phyloP scores from a whole-genome alignment of 352 stramenopile species.

The Pythium guiyangense region DNA sequence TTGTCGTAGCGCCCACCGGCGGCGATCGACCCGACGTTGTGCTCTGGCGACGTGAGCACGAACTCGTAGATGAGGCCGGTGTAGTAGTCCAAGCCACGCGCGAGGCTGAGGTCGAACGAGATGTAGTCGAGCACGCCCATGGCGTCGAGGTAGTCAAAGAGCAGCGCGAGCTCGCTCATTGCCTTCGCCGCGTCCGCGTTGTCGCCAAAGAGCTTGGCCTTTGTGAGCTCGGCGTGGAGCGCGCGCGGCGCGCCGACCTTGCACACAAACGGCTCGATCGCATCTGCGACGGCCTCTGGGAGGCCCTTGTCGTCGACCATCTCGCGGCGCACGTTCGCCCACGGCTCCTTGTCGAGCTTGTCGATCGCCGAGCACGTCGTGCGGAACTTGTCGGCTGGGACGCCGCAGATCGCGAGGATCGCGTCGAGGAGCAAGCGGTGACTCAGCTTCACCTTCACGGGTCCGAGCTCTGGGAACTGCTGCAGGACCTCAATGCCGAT shows the following conservation, averaged over 20 bases:
- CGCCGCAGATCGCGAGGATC: conserved; percentile 97
- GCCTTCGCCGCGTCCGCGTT: conserved; percentile 83
- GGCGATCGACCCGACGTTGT: conserved; percentile 96
- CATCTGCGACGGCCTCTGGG: conserved; percentile 85
- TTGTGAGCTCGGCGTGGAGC: conserved; percentile 70
- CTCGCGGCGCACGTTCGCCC: conserved; percentile 87
- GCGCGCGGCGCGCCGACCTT: conserved; percentile 84
- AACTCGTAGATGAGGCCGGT: conserved; percentile 99
- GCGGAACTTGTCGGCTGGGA: conserved; percentile 95
- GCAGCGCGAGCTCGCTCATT: conserved; percentile 91
- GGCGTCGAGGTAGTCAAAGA: conserved; percentile 97
- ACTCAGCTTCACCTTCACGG: conserved; percentile 98
- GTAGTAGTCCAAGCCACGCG: conserved; percentile 98
- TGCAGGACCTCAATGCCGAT: conserved; percentile 92
- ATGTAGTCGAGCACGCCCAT: conserved; percentile 95
- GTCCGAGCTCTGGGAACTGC: conserved; percentile 79
- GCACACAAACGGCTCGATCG: conserved; percentile 94
- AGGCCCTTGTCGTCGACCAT: conserved; percentile 98
- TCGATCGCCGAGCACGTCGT: conserved; percentile 98
- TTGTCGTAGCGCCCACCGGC: conserved; percentile 98
- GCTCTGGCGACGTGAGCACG: conserved; percentile 85
- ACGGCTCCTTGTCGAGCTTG: conserved; percentile 99
- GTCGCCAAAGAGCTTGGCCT: conserved; percentile 88
- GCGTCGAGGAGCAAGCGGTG: conserved; percentile 96
- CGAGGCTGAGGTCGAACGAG: conserved; percentile 96